Percentiles rank a stretch among this genome's conserved stretches.
phyloP scores from a whole-genome alignment of 2,329 filamentous ascomycete genomes.

The Aspergillus piperis region DNA sequence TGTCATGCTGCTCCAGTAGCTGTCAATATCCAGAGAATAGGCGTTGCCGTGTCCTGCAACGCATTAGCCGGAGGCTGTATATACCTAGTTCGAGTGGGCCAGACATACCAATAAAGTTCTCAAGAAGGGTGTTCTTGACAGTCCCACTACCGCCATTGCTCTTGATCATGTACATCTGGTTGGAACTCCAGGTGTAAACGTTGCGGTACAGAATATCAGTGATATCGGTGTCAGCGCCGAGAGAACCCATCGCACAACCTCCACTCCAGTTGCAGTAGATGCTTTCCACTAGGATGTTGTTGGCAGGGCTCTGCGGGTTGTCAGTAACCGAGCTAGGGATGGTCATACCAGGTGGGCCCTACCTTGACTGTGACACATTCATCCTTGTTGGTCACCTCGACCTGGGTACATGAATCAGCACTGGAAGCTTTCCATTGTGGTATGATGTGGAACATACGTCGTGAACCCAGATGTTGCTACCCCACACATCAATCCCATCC shows the following conservation, averaged over 20 bases:
- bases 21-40: constrained; percentile 59
- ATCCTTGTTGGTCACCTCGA: constrained; percentile 64
- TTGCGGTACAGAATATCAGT: constrained; percentile 57
- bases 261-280: constrained; percentile 65
- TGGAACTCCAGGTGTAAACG: constrained; percentile 60
- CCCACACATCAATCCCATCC: constrained; percentile 59
- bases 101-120: constrained; percentile 55
- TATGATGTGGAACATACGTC: constrained; percentile 40
- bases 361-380: constrained; percentile 61
- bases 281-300: constrained; percentile 60
- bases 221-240: constrained; percentile 53
- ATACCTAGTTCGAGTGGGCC: neutral
- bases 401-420: constrained; percentile 19
- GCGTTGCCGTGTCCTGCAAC: constrained; percentile 57
- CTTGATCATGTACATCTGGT: constrained; percentile 67
- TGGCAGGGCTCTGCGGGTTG: constrained; percentile 45
- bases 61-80: neutral
- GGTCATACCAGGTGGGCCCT: neutral
- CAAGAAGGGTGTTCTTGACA: constrained; percentile 52
- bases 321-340: neutral
- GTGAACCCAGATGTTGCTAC: constrained; percentile 59
- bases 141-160: constrained; percentile 59
- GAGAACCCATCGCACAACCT: constrained; percentile 60
- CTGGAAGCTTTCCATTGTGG: no score
- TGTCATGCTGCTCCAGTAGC: constrained; percentile 53